A percentile compares a stretch with the other conserved stretches of the same genome.
These are phyloP conservation scores for Maudiozyma saulgeensis DNA, from an alignment of 805 yeast species.

Conservation along the genomic window DNA sequence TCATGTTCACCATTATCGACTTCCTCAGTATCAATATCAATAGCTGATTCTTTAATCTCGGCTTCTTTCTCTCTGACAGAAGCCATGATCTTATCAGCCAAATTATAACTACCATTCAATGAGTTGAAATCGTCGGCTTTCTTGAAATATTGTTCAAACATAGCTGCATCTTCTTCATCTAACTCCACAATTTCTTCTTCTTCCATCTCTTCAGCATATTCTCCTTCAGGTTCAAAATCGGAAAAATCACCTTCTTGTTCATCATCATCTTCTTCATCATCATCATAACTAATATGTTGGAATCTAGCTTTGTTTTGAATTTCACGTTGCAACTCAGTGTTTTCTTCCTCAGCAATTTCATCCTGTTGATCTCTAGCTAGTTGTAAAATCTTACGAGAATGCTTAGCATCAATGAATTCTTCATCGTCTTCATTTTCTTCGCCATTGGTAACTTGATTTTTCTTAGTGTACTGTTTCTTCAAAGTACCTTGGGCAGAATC, in stretches of 20 bases:
- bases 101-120: slow-evolving; percentile 43
- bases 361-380: slow-evolving; percentile 90
- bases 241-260: slow-evolving; percentile 36
- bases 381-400: slow-evolving; percentile 78
- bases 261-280: slow-evolving; percentile 48
- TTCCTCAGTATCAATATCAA: slow-evolving; percentile 8
- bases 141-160: slow-evolving; percentile 71
- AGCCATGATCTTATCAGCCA: slow-evolving; percentile 92
- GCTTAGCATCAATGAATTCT: slow-evolving; percentile 64
- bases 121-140: slow-evolving; percentile 30
- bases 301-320: slow-evolving; percentile 27
- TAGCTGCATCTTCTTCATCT: slow-evolving; percentile 72
- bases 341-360: slow-evolving; percentile 69
- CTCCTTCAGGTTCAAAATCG: slow-evolving; percentile 44
- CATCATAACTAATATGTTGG: slow-evolving; percentile 30
- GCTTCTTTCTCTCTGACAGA: slow-evolving; percentile 69
- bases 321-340: slow-evolving; percentile 22
- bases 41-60: slow-evolving; percentile 14
- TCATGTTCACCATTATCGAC: slow-evolving; percentile 7
- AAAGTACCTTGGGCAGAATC: slow-evolving; percentile 67
- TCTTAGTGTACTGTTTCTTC: slow-evolving; percentile 32
- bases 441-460: slow-evolving; percentile 26
- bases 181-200: slow-evolving; percentile 57
- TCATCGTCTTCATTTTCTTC: slow-evolving; percentile 38
- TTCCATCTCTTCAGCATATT: slow-evolving; percentile 38